Percentiles rank a stretch among this genome's conserved stretches.
These are phyloP conservation scores for Ceratocystis smalleyi DNA, from an alignment of 2,329 filamentous ascomycete genomes.

Conservation along the genomic window DNA sequence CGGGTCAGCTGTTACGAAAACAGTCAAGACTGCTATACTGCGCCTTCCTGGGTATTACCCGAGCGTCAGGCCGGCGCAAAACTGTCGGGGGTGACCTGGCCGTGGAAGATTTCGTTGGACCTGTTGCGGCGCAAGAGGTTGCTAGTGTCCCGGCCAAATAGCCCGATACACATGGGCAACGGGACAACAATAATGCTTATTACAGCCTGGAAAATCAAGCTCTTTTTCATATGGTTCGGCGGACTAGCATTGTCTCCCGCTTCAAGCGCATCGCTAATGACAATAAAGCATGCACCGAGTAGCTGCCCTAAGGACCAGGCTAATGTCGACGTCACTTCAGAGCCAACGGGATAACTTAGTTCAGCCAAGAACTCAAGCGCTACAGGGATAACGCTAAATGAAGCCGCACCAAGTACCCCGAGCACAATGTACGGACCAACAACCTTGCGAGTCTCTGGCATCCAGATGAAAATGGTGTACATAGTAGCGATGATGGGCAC, in stretches of 20 bases:
- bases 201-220: conserved; percentile 66
- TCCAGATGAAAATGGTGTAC: conserved; percentile 72
- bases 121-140: background rate
- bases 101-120: conserved; percentile 5
- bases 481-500: conserved; percentile 57
- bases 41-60: background rate
- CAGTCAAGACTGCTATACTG: background rate
- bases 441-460: conserved; percentile 41
- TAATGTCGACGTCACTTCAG: conserved; percentile 69
- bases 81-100: background rate
- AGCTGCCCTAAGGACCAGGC: conserved; percentile 81
- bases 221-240: conserved; percentile 55
- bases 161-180: conserved; percentile 50
- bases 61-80: background rate
- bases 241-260: conserved; percentile 37
- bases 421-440: conserved; percentile 61
- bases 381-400: conserved; percentile 68
- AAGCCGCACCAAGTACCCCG: conserved; percentile 60
- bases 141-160: conserved; percentile 45
- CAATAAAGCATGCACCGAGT: conserved; percentile 68
- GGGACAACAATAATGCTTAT: conserved; percentile 50
- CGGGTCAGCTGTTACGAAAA: background rate
- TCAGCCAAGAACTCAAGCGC: conserved; percentile 78
- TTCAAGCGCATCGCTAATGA: conserved; percentile 63
- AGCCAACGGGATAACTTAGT: conserved; percentile 70